Evolutionary conservation across 805 yeast species (phyloP).

Genomic region (Candida maesae): DNA sequence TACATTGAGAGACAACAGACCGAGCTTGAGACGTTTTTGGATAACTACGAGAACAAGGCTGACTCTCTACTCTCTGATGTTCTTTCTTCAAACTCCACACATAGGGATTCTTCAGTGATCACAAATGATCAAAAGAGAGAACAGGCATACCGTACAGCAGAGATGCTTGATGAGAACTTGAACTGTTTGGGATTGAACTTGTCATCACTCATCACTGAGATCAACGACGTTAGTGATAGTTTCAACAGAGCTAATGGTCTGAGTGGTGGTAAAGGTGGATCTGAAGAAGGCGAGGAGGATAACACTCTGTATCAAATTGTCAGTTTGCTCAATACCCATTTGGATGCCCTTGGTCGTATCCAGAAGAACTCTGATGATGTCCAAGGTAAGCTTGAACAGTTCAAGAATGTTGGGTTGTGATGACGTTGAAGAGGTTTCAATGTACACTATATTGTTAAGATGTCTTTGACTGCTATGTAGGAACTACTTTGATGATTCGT

Average conservation of each 20-base stretch:
- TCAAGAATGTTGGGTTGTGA: slow-evolving; percentile 21
- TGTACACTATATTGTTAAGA: neutral
- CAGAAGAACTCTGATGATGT: slow-evolving; percentile 69
- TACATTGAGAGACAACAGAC: slow-evolving; percentile 91
- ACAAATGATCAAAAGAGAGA: slow-evolving; percentile 84
- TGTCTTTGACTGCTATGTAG: neutral
- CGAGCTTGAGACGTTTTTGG: slow-evolving; percentile 78
- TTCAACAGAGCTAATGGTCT: slow-evolving; percentile 60
- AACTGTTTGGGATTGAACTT: slow-evolving; percentile 75
- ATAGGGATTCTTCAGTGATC: slow-evolving; percentile 32
- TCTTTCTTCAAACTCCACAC: slow-evolving; percentile 29
- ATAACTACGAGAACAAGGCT: slow-evolving; percentile 62
- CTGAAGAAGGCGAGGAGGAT: slow-evolving; percentile 38
- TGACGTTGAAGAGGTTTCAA: too few relatives aligned
- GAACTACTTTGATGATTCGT: too few relatives aligned
- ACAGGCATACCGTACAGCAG: slow-evolving; percentile 85
- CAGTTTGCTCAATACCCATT: slow-evolving; percentile 77
- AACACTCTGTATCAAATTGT: slow-evolving; percentile 65
- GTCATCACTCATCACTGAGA: slow-evolving; percentile 71
- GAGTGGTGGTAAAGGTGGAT: slow-evolving; percentile 29
- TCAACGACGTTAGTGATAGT: slow-evolving; percentile 77
- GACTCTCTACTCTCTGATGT: slow-evolving; percentile 35
- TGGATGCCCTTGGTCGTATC: slow-evolving; percentile 85
- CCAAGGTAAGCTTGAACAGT: slow-evolving; percentile 56
- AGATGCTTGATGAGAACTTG: slow-evolving; percentile 74